Evolutionary conservation across 2,329 filamentous ascomycete genomes (phyloP).

Genomic region (Clarireedia homoeocarpa): DNA sequence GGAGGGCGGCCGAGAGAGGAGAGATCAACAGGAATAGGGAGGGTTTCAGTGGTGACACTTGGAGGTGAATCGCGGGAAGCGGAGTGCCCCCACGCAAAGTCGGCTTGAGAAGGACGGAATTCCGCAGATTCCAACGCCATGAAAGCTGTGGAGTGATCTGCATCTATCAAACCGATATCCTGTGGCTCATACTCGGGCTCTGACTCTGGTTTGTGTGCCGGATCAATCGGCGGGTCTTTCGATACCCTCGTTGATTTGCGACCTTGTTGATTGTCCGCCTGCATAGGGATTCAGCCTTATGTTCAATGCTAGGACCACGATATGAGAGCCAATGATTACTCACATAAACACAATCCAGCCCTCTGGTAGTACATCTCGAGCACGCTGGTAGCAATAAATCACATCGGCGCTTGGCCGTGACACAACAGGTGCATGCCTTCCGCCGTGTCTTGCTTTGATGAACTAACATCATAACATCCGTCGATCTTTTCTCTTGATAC

Average conservation of each 20-base stretch:
- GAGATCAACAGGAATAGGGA: not conserved
- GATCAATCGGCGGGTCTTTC: not conserved
- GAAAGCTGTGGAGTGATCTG: too few species aligned
- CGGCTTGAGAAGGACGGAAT: not conserved
- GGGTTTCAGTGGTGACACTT: too few species aligned
- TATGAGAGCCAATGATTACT: not conserved
- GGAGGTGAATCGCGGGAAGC: not conserved
- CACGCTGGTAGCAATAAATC: conserved; percentile 19
- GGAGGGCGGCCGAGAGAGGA: not conserved
- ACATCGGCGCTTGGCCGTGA: conserved; percentile 22
- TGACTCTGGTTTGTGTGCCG: not conserved
- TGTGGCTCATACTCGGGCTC: too few species aligned
- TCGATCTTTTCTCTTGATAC: not conserved
- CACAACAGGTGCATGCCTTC: conserved; percentile 19
- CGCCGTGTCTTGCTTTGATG: conserved; percentile 6
- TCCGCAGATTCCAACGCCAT: not conserved
- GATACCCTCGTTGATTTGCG: too few species aligned
- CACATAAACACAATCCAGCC: conserved; percentile 18
- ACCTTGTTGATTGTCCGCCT: too few species aligned
- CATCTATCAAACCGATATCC: too few species aligned
- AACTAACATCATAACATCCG: not conserved
- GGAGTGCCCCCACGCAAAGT: not conserved
- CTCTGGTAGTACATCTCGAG: conserved; percentile 14
- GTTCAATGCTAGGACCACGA: not conserved
- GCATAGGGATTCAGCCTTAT: not conserved